Base-by-base conservation (phyloP, 2,329 filamentous ascomycete genomes). In the Monosporascus sp. region DNA sequence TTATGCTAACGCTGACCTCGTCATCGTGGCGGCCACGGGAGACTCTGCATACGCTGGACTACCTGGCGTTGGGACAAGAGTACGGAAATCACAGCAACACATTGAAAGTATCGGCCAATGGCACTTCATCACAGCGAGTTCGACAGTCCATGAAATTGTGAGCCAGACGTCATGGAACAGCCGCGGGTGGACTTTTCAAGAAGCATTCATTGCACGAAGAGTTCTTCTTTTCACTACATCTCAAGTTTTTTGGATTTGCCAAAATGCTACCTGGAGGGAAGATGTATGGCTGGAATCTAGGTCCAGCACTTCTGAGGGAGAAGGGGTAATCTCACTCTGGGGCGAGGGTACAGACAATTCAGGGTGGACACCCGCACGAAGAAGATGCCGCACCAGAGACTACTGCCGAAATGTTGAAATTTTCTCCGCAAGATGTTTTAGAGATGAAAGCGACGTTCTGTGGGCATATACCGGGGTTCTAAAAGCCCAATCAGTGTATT, bases 1-100 rank as follows among this genome's bases (percentile, higher is more conserved):
- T 7, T 62, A 60, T 46, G 43, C 56, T 11, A 52, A 57, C 35
- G 56, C 59, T 5, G 50, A 40, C 3, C 46, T 62, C n/a, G 59
- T 55, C 1, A 49, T 62, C 3, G 37, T 58, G 35, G 60, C 58
- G 40, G 63, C 37, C 5, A 40, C 16, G 14, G 37, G 37, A 11
- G 37, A 40, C 5, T 40, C 37, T 40, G 6, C 37, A 40, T n/a
- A 16, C 37, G 37, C 16, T 17, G 37, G 37, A 40, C 37, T 40
- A 16, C 37, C 37, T 7, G 37, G 37, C 37, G n/a, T 40, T 16
- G 37, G 37, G n/a, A 16, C 6, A 17, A 17, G 14, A n/a, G n/a
- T 7, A n/a, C 37, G 37, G 37, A 16, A 40, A 5, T 16, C 37
- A n/a, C n/a, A n/a, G 37, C 37, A 40, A 40, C 37, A 40, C 16